Evolutionary conservation across 2,329 filamentous ascomycete species (phyloP), one percentile per base, ranked within the genome.

Genomic region (Thielaviopsis cerberus): DNA sequence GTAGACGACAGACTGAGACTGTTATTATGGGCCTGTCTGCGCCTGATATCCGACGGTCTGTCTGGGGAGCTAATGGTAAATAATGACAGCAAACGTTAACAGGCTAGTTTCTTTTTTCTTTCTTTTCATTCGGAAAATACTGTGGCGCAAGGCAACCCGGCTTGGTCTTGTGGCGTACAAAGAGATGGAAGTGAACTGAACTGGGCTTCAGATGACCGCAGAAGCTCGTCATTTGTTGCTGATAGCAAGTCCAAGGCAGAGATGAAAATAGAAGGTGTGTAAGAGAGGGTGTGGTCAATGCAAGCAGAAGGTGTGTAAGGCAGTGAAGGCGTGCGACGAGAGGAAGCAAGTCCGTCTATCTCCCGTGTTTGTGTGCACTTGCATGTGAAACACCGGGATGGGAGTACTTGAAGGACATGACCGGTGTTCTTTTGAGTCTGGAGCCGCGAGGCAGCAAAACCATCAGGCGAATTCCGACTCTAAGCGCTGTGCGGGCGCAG

Each of bases 1-100:
- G 77, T 81, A 68, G 78, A 82, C 61, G 80, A 83, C 59, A 80
- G 70, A 66, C 78, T 81, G 62, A 76, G 70, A 66, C 78, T 81
- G 61, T 76, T 75, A 63, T 77, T 75, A 60, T 76, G 74, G 63
- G 77, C 75, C 66, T 74, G 71, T 66, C 74, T 72, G 65, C 73
- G 73, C 63, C 74, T 73, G 67, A 75, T 76, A 70, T 76, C 74
- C 55, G 68, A 66, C 68, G 73, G 72, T 65, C 76, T 73, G 63
- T 75, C 77, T 62, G 79, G 77, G 58, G 77, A 81, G 67, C 80
- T 82, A 67, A 66, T 65, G 65, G 74, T 2, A 30, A n/a, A 15
- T 25, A 53, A 55, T 45, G 53, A 45, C 13, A 54, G 27, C 27
- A 55, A 26, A 53, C 10, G 51, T 34, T 53, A 53, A 17, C n/a